These are phyloP conservation scores for Diphasiastrum complanatum DNA, from an alignment of 83 land plant species.

Conservation along the genomic window DNA sequence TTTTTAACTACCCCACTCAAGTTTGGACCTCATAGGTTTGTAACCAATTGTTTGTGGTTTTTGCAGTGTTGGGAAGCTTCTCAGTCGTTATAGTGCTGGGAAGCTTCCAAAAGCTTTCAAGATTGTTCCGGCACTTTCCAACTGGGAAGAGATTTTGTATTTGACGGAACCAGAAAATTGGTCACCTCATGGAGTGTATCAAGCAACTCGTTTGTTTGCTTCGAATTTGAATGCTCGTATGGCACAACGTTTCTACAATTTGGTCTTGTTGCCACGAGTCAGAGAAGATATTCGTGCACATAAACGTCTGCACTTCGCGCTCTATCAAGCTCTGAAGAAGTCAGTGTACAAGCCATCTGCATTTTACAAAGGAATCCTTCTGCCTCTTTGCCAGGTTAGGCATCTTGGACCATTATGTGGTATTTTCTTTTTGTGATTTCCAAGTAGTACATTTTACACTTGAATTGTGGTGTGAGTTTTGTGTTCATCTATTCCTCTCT, in stretches of 20 bases:
- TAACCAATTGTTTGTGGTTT: background rate
- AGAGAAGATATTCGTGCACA: slow-evolving; percentile 78
- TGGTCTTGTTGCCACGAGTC: slow-evolving; percentile 78
- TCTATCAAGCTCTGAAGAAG: slow-evolving; percentile 77
- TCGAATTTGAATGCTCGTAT: slow-evolving; percentile 69
- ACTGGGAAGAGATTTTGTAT: slow-evolving; percentile 85
- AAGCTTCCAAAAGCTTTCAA: slow-evolving; percentile 86
- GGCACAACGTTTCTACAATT: slow-evolving; percentile 81
- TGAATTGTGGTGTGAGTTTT: no score
- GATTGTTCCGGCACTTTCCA: slow-evolving; percentile 53
- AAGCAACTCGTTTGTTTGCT: slow-evolving; percentile 86
- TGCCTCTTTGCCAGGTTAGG: slow-evolving; percentile 97
- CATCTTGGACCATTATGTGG: no score
- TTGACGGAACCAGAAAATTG: slow-evolving; percentile 93
- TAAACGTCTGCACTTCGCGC: slow-evolving; percentile 75
- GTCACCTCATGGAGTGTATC: slow-evolving; percentile 90
- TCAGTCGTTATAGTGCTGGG: slow-evolving; percentile 72
- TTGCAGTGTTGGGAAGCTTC: slow-evolving; percentile 74
- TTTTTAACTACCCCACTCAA: background rate
- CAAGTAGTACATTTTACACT: no score
- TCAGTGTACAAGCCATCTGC: slow-evolving; percentile 84
- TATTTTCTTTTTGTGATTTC: no score
- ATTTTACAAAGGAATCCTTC: slow-evolving; percentile 73
- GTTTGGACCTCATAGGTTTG: background rate
- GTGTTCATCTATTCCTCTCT: no score